These are phyloP conservation scores for Kappamyces sp. DNA, from an alignment of 192 early-diverging fungal genomes.

Conservation along the genomic window DNA sequence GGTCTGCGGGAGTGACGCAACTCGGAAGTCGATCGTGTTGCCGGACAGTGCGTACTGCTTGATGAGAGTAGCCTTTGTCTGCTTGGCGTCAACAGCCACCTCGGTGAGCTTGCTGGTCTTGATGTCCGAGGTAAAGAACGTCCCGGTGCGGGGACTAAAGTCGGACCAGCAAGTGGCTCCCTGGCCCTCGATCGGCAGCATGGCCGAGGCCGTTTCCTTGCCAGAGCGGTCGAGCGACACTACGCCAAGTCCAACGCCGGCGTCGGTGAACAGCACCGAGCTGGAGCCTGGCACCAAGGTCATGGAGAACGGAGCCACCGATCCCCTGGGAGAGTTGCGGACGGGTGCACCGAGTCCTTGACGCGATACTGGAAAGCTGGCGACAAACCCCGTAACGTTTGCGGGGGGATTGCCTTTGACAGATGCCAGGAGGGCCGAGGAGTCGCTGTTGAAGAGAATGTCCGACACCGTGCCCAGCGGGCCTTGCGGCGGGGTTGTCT, in stretches of 20 bases:
- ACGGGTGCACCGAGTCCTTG: not conserved
- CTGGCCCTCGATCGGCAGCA: conserved; percentile 11
- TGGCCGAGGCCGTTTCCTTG: not conserved
- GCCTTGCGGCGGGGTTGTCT: conserved; percentile 13
- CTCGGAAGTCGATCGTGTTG: conserved; percentile 13
- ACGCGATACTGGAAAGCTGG: conserved; percentile 1
- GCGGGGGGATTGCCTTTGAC: conserved; percentile 14
- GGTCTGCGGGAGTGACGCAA: not conserved
- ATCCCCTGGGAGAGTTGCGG: not conserved
- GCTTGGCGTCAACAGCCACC: not conserved
- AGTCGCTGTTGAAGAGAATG: conserved; percentile 10
- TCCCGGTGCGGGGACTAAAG: conserved; percentile 8
- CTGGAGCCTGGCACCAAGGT: conserved; percentile 1
- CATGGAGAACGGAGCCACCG: conserved; percentile 13
- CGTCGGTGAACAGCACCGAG: conserved; percentile 10
- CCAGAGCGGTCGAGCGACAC: not conserved
- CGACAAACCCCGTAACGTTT: conserved; percentile 11
- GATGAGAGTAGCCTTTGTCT: not conserved
- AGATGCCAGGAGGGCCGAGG: not conserved
- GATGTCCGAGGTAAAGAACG: conserved; percentile 15
- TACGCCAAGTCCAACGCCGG: conserved; percentile 12
- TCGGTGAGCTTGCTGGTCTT: conserved; percentile 3
- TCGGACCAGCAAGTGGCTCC: conserved; percentile 17
- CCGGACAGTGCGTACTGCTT: conserved; percentile 8
- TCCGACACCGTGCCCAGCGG: conserved; percentile 11